Base-by-base conservation (phyloP, 129 eudicot species). In the Artemisia tridentata region DNA sequence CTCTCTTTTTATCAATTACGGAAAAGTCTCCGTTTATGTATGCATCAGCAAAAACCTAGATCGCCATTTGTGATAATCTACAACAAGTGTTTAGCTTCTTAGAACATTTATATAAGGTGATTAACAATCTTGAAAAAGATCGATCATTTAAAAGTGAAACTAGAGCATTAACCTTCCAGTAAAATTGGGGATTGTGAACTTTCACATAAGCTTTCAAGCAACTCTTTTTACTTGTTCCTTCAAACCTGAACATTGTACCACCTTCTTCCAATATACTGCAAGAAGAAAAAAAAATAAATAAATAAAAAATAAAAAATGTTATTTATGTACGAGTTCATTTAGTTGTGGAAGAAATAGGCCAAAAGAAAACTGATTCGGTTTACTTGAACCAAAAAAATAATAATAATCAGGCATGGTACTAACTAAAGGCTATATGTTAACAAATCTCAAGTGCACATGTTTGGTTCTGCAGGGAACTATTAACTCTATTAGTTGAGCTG, bases 1-100 rank as follows among this genome's bases (percentile, higher is more conserved):
- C 99, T 56, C 80, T 81, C 56, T 86, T 66, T 72, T 90, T 81
- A 80, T 95, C 96, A 66, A 95, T 86, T 41, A 95, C 84, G 34
- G 99, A 95, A 72, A 90, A 85, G 53, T 95, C 97, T 18, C 99
- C 96, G 65, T 95, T 86, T 17, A 95, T 86, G 73, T 83, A 95
- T 31, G 97, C 96, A 79, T 95, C 99, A 16, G 99, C 99, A 71
- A 95, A 95, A 89, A 80, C 99, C 99, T 80, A 95, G 88, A 75
- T 95, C 99, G 51, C 93, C 96, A 76, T 90, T 78, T 27, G 80
- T 88, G 67, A 83, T 89, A 60, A 95, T 83, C 99, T 95, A 81
- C 27, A 65, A 38, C 45, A 38, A 7, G 45, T 38, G 45, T 38
- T 38, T 7, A 38, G 45, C 11, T 38, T 38, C 10, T 38, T 38